Conservation (phyloP, 2,329 filamentous ascomycete genomes). For the Apiospora phragmitis region DNA sequence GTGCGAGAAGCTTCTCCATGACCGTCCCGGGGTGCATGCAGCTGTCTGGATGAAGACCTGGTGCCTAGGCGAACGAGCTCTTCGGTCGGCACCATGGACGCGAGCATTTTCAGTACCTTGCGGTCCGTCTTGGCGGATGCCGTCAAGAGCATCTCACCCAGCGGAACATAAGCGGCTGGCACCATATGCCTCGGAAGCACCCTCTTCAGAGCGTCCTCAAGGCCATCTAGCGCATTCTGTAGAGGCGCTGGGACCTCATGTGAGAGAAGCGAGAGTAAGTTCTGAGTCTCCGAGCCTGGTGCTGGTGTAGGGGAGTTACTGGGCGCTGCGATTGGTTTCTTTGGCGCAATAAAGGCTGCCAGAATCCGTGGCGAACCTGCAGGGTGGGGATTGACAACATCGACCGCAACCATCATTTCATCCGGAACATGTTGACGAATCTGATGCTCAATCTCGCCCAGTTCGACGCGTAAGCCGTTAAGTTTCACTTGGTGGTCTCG, state of each 20-base stretch:
- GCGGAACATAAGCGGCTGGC: conserved; percentile 10
- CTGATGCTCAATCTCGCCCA: conserved; percentile 41
- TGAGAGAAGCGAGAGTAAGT: background rate
- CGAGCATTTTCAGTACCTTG: conserved; percentile 11
- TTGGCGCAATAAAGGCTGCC: background rate
- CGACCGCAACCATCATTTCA: conserved; percentile 11
- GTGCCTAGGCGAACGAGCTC: background rate
- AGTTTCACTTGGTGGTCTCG: conserved; percentile 52
- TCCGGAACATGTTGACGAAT: conserved; percentile 6
- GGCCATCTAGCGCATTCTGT: background rate
- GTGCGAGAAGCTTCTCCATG: background rate
- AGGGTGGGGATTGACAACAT: background rate
- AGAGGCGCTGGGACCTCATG: background rate
- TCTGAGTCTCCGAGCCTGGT: background rate
- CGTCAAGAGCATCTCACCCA: conserved; percentile 13
- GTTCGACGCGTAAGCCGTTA: conserved; percentile 48
- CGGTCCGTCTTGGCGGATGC: conserved; percentile 16
- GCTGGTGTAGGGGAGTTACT: background rate
- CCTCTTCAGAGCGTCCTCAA: background rate
- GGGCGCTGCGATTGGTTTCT: background rate
- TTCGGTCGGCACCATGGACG: conserved; percentile 3
- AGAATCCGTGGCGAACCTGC: background rate
- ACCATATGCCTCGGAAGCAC: conserved; percentile 15
- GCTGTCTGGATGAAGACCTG: background rate
- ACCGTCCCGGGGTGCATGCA: background rate